Evolutionary conservation across 1,284 basidiomycete species (phyloP).

Genomic region (Malassezia pachydermatis): DNA sequence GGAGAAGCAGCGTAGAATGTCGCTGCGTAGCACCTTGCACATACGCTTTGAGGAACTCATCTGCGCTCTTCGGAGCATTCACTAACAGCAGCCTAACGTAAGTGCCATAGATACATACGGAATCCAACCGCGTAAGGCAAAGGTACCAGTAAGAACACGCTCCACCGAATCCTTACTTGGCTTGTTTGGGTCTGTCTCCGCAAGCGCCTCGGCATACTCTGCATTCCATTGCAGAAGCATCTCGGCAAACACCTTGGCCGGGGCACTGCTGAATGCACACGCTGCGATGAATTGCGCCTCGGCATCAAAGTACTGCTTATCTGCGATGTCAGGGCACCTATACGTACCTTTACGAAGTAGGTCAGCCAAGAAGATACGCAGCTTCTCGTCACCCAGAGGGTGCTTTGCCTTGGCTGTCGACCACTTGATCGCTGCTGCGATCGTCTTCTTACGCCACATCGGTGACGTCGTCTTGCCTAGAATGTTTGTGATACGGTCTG

Average conservation of each 20-base stretch:
- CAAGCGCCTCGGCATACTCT: slow-evolving; percentile 1
- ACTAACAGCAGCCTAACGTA: not conserved
- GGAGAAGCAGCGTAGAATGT: slow-evolving; percentile 33
- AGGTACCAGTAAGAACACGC: slow-evolving; percentile 14
- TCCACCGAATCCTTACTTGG: slow-evolving; percentile 8
- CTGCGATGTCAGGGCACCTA: slow-evolving; percentile 2
- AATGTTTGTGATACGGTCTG: slow-evolving; percentile 28
- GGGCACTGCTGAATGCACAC: not conserved
- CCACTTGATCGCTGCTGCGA: slow-evolving; percentile 44
- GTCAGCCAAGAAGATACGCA: slow-evolving; percentile 35
- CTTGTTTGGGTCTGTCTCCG: not conserved
- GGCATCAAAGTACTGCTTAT: slow-evolving; percentile 22
- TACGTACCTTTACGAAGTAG: slow-evolving; percentile 25
- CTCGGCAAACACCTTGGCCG: slow-evolving; percentile 1
- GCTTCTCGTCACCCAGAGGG: slow-evolving; percentile 31
- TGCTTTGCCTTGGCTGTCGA: slow-evolving; percentile 20
- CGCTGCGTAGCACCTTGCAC: slow-evolving; percentile 20
- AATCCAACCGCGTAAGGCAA: slow-evolving; percentile 15
- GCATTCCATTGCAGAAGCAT: slow-evolving; percentile 16
- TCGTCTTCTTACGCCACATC: slow-evolving; percentile 44
- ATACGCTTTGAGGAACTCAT: slow-evolving; percentile 26
- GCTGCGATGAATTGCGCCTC: slow-evolving; percentile 35
- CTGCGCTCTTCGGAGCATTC: slow-evolving; percentile 11
- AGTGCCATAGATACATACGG: slow-evolving; percentile 2
- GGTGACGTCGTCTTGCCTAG: slow-evolving; percentile 27